Evolutionary conservation across 345 rosid genomes (phyloP).

Genomic region (Cardamine chenopodiifolia): DNA sequence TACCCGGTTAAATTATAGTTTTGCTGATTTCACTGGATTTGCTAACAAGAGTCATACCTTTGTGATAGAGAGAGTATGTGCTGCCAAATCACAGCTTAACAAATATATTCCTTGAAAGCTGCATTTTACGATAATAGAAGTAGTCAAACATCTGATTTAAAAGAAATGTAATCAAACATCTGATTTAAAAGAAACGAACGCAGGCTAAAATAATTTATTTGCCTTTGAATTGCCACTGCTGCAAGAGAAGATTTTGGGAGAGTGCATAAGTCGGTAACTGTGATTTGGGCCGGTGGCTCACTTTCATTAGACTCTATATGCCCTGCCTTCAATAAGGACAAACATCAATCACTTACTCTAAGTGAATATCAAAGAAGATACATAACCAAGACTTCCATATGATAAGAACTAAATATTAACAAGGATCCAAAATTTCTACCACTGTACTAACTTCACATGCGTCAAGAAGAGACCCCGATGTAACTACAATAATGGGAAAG

Average conservation of each 20-base stretch:
- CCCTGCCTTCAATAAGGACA: conserved; percentile 60
- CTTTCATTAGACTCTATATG: conserved; percentile 47
- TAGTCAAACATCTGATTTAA: no score
- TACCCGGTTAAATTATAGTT: not conserved
- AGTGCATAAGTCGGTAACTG: conserved; percentile 69
- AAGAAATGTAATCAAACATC: no score
- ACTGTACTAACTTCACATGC: conserved; percentile 69
- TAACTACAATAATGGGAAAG: conserved; percentile 95
- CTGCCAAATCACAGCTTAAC: conserved; percentile 59
- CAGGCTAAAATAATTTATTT: conserved; percentile 3
- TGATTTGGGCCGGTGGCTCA: conserved; percentile 52
- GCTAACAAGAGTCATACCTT: conserved; percentile 50
- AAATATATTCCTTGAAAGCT: conserved; percentile 81
- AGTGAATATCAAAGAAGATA: not conserved
- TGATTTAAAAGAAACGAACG: not conserved
- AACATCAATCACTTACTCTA: conserved; percentile 1
- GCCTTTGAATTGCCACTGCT: conserved; percentile 84
- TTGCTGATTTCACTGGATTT: not conserved
- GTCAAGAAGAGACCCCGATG: conserved; percentile 79
- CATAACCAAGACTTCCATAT: not conserved
- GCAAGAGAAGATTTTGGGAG: conserved; percentile 52
- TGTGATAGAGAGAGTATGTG: conserved; percentile 55
- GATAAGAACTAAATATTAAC: not conserved
- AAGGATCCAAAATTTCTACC: conserved; percentile 49
- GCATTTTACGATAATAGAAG: conserved; percentile 17